Conservation (phyloP, 2,329 filamentous ascomycete species). For the Beauveria sp. region DNA sequence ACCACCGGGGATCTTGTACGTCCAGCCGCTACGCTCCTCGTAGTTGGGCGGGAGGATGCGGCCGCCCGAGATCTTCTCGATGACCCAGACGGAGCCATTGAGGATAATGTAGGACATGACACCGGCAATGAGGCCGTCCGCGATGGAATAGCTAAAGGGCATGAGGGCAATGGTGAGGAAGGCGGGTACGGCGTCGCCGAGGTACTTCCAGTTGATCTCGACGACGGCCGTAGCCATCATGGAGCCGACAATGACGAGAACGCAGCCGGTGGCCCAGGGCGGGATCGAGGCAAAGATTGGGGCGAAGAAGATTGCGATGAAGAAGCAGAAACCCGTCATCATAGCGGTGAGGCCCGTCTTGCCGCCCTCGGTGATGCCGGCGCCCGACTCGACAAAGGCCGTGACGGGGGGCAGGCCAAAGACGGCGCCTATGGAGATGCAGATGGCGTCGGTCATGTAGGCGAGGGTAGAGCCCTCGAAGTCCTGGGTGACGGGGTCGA, state of each 20-base stretch:
- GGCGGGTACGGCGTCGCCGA: conserved; percentile 75
- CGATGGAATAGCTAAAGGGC: conserved; percentile 87
- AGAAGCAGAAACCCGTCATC: conserved; percentile 72
- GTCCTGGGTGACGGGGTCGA: conserved; percentile 76
- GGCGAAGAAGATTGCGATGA: conserved; percentile 82
- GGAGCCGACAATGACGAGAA: conserved; percentile 79
- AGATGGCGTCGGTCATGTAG: conserved; percentile 74
- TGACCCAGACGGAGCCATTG: conserved; percentile 62
- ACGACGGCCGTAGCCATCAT: conserved; percentile 75
- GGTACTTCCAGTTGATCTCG: conserved; percentile 84
- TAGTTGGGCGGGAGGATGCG: conserved; percentile 69
- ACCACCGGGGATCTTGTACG: conserved; percentile 67
- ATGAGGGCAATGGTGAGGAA: conserved; percentile 79
- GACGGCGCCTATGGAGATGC: conserved; percentile 71
- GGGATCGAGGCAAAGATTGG: conserved; percentile 87
- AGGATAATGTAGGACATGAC: conserved; percentile 70
- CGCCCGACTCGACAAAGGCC: conserved; percentile 82
- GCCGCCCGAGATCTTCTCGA: conserved; percentile 60
- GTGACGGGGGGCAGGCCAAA: conserved; percentile 76
- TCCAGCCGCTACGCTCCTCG: conserved; percentile 72
- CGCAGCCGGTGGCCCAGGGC: conserved; percentile 82
- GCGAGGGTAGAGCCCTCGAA: conserved; percentile 80
- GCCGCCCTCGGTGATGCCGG: conserved; percentile 81
- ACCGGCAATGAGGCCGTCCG: conserved; percentile 76
- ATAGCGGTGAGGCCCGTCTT: conserved; percentile 80